These are phyloP conservation scores for Plasmodium adleri DNA, from an alignment of 169 alveolate genomes.

Conservation along the genomic window DNA sequence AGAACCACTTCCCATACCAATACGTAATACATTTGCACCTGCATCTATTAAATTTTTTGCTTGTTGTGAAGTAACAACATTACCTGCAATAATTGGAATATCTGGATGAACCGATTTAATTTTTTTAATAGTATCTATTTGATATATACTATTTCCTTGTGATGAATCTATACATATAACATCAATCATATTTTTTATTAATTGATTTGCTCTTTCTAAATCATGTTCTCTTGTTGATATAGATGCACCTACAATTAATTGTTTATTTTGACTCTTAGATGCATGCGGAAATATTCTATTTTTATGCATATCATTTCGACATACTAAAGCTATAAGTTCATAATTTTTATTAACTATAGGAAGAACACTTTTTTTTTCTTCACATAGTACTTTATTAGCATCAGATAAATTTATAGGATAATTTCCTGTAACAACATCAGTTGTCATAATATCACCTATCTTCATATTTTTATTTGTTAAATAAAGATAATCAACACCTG, in stretches of 20 bases:
- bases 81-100: conserved; percentile 93
- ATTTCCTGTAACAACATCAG: conserved; percentile 87
- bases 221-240: conserved; percentile 82
- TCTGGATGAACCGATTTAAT: conserved; percentile 89
- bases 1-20: conserved; percentile 97
- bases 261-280: conserved; percentile 90
- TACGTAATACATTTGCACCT: conserved; percentile 92
- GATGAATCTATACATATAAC: conserved; percentile 93
- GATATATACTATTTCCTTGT: conserved; percentile 94
- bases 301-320: conserved; percentile 91
- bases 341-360: conserved; percentile 91
- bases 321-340: conserved; percentile 90
- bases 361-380: conserved; percentile 87
- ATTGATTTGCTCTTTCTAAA: conserved; percentile 79
- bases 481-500: conserved; percentile 91
- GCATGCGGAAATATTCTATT: conserved; percentile 90
- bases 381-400: conserved; percentile 88
- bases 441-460: conserved; percentile 88
- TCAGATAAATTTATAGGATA: conserved; percentile 89
- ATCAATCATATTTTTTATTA: conserved; percentile 84
- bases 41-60: conserved; percentile 90
- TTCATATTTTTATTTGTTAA: conserved; percentile 85
- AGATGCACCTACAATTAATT: conserved; percentile 93
- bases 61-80: conserved; percentile 93
- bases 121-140: conserved; percentile 90